Base-by-base conservation (phyloP, 495 filamentous ascomycete genomes). In the Penicillium goetzii region DNA sequence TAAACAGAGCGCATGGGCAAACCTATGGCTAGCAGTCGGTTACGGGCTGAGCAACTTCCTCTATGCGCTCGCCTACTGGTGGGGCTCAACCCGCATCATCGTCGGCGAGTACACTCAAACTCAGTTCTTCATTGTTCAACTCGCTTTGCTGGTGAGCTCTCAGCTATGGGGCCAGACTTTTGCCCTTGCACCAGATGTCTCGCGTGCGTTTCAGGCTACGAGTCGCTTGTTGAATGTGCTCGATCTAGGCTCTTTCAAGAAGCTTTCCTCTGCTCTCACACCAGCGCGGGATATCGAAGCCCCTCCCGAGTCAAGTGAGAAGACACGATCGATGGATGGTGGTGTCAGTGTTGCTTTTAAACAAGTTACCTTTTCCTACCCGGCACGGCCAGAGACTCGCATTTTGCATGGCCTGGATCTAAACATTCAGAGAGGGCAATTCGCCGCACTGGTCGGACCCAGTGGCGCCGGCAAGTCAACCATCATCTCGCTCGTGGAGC, bases 401-500 rank as follows among this genome's bases (percentile, higher is more conserved):
- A 78, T 86, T 21, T 66, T 88, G 2, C 71, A 74, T 17, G 69
- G 75, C 17, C 63, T 85, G 21, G 76, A 80, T 62, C 70, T 87
- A 55, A 72, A 74, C 17, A 79, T 86, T 32, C 61, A 74, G 25
- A 80, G 79, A 9, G 79, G 81, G 1, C 82, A 88, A 61, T 89
- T 85, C 60, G 85, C 83, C 3, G 91, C 88, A 0, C 78, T 94
- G 17, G 90, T 92, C 8, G 91, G 91, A 3, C 77, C 88, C 0
- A 87, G 83, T 0, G 91, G 91, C 21, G 90, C 86, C 32, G 91
- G 91, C 14, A 94, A 94, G 67, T 88, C 84, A 1, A 91, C 86
- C 17, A 78, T 89, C 25, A 80, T 91, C 19, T 83, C 83, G 4
- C 74, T 92, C 0, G 72, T 92, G 1, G 87, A 89, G 73, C 56